Conservation (phyloP, 1,284 basidiomycete species). For the Anthracocystis panici-leucophaei region DNA sequence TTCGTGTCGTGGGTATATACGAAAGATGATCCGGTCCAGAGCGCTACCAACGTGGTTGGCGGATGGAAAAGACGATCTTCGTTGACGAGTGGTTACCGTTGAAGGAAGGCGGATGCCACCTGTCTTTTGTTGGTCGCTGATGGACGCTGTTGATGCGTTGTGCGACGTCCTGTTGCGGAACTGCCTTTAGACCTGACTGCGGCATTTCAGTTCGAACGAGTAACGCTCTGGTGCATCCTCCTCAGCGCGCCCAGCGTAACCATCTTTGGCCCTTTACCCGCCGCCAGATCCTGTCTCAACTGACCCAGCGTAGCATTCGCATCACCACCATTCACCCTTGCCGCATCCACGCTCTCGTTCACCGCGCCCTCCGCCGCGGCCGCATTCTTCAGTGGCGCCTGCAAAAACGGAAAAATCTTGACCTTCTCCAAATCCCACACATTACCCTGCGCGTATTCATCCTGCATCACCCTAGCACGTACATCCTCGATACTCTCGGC, state of each 20-base stretch:
- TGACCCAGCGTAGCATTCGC: conserved; percentile 47
- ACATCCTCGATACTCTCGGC: conserved; percentile 59
- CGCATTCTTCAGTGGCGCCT: conserved; percentile 33
- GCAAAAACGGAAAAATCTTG: conserved; percentile 55
- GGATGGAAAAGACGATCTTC: neutral
- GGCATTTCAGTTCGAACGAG: neutral
- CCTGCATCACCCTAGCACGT: conserved; percentile 37
- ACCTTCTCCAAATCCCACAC: conserved; percentile 52
- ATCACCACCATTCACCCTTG: neutral
- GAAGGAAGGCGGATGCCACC: neutral
- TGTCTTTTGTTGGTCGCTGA: neutral
- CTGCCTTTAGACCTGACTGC: no score
- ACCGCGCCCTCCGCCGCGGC: neutral
- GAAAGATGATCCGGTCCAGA: neutral
- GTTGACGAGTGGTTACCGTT: neutral
- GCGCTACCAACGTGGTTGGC: neutral
- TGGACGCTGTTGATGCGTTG: neutral
- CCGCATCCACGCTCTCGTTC: neutral
- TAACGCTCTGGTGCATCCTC: conserved; percentile 39
- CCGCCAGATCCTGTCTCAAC: conserved; percentile 44
- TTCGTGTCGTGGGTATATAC: conserved; percentile 6
- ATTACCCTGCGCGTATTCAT: conserved; percentile 51
- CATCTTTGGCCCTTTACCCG: conserved; percentile 46
- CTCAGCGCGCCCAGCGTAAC: conserved; percentile 47
- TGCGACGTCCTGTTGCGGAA: neutral